Conservation (phyloP, 108 stramenopile genomes). For the Pelagomonas calceolata region DNA sequence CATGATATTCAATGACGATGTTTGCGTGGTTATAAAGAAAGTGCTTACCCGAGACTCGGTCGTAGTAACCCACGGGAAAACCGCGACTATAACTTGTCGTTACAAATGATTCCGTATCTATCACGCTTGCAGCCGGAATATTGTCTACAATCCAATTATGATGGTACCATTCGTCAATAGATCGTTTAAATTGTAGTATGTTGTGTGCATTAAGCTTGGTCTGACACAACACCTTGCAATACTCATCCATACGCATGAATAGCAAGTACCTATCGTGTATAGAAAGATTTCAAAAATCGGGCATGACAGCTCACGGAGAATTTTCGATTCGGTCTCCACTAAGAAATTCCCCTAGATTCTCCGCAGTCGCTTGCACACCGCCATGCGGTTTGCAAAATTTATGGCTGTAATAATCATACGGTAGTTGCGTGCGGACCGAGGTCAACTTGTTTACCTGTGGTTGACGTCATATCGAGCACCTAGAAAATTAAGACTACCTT, state of each 20-base stretch:
- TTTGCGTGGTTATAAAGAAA: constrained; percentile 92
- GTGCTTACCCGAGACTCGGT: constrained; percentile 47
- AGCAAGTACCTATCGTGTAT: constrained; percentile 50
- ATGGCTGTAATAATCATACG: constrained; percentile 43
- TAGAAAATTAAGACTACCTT: neutral
- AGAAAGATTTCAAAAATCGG: too few species aligned
- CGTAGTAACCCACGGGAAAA: constrained; percentile 83
- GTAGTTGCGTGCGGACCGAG: constrained; percentile 36
- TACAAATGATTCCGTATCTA: neutral
- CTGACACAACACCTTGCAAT: constrained; percentile 74
- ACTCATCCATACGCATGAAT: constrained; percentile 82
- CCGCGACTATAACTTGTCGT: constrained; percentile 70
- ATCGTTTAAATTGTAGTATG: constrained; percentile 16
- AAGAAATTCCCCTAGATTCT: constrained; percentile 97
- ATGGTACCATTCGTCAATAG: constrained; percentile 36
- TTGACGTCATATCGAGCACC: constrained; percentile 9
- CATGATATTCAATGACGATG: constrained; percentile 83
- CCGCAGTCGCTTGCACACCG: constrained; percentile 39
- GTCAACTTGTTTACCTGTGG: constrained; percentile 46
- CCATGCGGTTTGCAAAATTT: constrained; percentile 39
- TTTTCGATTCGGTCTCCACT: constrained; percentile 93
- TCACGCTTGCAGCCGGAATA: constrained; percentile 35
- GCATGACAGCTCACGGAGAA: constrained; percentile 50
- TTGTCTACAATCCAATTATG: constrained; percentile 49
- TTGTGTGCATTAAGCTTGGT: neutral